These are phyloP conservation scores for Cyanophora paradoxa DNA, from an alignment of 78 protist genomes.

Conservation along the genomic window DNA sequence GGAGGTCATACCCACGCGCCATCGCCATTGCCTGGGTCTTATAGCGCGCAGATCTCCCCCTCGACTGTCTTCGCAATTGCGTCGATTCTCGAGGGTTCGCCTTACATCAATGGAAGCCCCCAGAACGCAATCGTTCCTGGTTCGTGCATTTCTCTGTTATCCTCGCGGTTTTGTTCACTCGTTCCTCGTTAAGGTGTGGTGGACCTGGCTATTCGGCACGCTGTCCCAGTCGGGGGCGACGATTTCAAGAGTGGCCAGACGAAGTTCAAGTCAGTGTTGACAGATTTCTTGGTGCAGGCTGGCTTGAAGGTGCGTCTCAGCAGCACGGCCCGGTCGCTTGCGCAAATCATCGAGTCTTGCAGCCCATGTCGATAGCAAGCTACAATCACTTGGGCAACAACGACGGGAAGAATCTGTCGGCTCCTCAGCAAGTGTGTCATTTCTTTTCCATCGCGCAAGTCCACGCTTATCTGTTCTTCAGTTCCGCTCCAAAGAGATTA, in stretches of 20 bases:
- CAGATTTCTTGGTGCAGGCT: constrained; percentile 94
- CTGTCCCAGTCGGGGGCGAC: constrained; percentile 91
- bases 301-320: too few relatives aligned
- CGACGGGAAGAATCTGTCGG: constrained; percentile 96
- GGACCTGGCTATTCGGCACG: constrained; percentile 28
- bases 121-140: neutral
- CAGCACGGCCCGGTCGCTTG: too few relatives aligned
- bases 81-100: constrained; percentile 79
- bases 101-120: constrained; percentile 98
- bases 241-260: constrained; percentile 99
- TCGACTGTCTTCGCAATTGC: constrained; percentile 96
- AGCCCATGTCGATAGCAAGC: constrained; percentile 86
- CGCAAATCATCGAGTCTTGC: too few relatives aligned
- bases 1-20: neutral
- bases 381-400: constrained; percentile 99
- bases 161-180: neutral
- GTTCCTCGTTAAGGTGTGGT: constrained; percentile 11
- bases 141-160: neutral
- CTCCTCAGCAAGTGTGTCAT: too few relatives aligned
- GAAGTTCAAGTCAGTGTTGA: constrained; percentile 96
- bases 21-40: neutral
- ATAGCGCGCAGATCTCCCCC: constrained; percentile 83
- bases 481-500: constrained; percentile 98
- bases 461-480: too few relatives aligned
- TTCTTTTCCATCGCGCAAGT: too few relatives aligned